Conservation (phyloP, 768 basidiomycete species). For the Hebeloma cylindrosporum region DNA sequence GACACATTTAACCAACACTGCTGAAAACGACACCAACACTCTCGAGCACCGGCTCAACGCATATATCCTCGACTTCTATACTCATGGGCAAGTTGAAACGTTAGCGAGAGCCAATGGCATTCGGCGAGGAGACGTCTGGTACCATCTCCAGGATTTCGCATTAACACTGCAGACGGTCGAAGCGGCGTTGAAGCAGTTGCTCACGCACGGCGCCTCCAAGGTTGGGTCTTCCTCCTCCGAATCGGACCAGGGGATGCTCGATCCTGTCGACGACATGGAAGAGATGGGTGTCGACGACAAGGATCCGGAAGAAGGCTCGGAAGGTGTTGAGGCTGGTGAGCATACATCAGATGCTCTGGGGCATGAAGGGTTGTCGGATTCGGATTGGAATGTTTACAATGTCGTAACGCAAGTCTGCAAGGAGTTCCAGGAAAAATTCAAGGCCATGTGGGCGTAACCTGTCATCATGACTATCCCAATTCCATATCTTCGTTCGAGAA, state of each 20-base stretch:
- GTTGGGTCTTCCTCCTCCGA: too few relatives aligned
- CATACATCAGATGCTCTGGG: neutral
- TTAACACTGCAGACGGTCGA: constrained; percentile 51
- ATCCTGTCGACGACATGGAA: constrained; percentile 14
- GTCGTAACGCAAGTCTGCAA: constrained; percentile 41
- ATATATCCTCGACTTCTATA: constrained; percentile 68
- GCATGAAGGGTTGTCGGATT: constrained; percentile 37
- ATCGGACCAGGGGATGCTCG: too few relatives aligned
- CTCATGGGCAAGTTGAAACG: constrained; percentile 55
- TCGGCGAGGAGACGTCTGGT: constrained; percentile 66
- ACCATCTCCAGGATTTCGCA: constrained; percentile 56
- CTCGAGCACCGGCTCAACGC: constrained; percentile 53
- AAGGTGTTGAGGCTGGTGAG: constrained; percentile 9
- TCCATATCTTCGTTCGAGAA: too few relatives aligned
- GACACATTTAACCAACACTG: constrained; percentile 29
- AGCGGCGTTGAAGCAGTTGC: constrained; percentile 48
- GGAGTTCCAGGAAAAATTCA: constrained; percentile 62
- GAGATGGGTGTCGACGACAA: constrained; percentile 26
- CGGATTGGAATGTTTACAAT: constrained; percentile 58
- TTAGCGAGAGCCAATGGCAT: constrained; percentile 56
- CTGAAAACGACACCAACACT: constrained; percentile 10
- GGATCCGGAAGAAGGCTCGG: constrained; percentile 19
- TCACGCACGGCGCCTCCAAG: constrained; percentile 21
- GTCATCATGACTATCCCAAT: neutral
- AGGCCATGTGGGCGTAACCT: constrained; percentile 57